Evolutionary conservation across 176 grass and related monocot genomes (phyloP).

Genomic region (Saccharum spontaneum): DNA sequence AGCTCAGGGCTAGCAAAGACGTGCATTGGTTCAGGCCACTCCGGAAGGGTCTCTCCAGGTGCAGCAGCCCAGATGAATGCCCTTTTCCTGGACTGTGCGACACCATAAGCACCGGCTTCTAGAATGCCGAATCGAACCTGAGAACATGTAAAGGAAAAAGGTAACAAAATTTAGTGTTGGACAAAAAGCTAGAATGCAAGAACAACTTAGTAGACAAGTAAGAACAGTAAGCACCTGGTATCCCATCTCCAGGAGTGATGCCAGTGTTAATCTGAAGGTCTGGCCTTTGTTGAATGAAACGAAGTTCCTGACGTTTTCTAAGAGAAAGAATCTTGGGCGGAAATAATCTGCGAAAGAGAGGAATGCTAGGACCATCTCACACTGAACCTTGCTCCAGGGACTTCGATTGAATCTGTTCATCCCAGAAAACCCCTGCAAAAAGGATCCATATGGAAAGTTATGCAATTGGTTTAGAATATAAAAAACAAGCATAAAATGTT

Average conservation of each 20-base stretch:
- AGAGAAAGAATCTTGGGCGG: constrained; percentile 59
- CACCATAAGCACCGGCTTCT: constrained; percentile 75
- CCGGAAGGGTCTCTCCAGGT: constrained; percentile 51
- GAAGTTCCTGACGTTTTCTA: constrained; percentile 79
- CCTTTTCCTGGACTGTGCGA: constrained; percentile 71
- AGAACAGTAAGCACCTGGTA: constrained; percentile 58
- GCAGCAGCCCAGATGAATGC: constrained; percentile 75
- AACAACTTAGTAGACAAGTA: background rate
- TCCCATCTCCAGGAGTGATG: constrained; percentile 76
- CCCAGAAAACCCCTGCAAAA: constrained; percentile 66
- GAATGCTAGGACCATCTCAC: constrained; percentile 81
- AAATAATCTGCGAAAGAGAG: constrained; percentile 78
- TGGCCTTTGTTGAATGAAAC: constrained; percentile 77
- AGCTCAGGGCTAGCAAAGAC: constrained; percentile 65
- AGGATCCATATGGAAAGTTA: background rate
- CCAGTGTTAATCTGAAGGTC: constrained; percentile 65
- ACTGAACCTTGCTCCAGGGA: constrained; percentile 86
- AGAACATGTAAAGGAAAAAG: constrained; percentile 10
- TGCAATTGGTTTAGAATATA: background rate
- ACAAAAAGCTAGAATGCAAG: background rate
- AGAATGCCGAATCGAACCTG: constrained; percentile 83
- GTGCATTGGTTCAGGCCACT: constrained; percentile 78
- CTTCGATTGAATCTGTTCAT: constrained; percentile 80
- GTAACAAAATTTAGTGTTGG: background rate
- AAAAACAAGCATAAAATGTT: background rate